Conservation (phyloP, 2,329 filamentous ascomycete species). For the Bertia moriformis region DNA sequence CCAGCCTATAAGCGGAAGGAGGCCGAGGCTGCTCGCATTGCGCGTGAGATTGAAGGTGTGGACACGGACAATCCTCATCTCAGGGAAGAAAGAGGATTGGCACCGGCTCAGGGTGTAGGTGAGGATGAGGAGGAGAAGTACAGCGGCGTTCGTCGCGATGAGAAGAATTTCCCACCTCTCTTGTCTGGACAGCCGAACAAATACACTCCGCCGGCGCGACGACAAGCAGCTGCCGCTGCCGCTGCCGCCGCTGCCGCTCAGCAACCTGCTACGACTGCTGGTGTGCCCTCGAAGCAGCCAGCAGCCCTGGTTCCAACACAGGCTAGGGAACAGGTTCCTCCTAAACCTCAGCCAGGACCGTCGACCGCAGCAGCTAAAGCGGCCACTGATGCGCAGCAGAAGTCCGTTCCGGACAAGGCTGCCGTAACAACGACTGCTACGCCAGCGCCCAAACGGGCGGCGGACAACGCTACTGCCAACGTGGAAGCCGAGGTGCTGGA, state of each 20-base stretch:
- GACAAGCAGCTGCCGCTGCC: slow-evolving; percentile 21
- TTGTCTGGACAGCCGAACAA: slow-evolving; percentile 46
- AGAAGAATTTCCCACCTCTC: slow-evolving; percentile 46
- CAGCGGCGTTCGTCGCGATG: slow-evolving; percentile 54
- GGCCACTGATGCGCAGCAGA: neutral
- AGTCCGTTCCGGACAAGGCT: neutral
- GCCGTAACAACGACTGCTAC: slow-evolving; percentile 11
- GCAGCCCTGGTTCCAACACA: neutral
- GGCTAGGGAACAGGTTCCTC: neutral
- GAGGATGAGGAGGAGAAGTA: slow-evolving; percentile 56
- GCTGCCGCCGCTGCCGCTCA: slow-evolving; percentile 31
- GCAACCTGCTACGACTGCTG: slow-evolving; percentile 45
- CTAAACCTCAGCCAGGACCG: neutral
- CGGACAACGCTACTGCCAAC: slow-evolving; percentile 1
- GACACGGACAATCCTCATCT: slow-evolving; percentile 40
- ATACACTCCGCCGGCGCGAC: slow-evolving; percentile 51
- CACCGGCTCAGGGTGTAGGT: slow-evolving; percentile 32
- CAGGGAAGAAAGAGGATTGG: slow-evolving; percentile 45
- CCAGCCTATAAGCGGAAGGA: slow-evolving; percentile 42
- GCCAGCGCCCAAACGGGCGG: slow-evolving; percentile 5
- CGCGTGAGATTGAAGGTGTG: slow-evolving; percentile 42
- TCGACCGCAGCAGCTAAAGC: neutral
- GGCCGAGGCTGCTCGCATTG: slow-evolving; percentile 44
- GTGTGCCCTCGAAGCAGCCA: slow-evolving; percentile 25
- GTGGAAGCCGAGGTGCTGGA: slow-evolving; percentile 6